Conservation (phyloP, 2,329 filamentous ascomycete species). For the Torrubiellomyces zombiae region DNA sequence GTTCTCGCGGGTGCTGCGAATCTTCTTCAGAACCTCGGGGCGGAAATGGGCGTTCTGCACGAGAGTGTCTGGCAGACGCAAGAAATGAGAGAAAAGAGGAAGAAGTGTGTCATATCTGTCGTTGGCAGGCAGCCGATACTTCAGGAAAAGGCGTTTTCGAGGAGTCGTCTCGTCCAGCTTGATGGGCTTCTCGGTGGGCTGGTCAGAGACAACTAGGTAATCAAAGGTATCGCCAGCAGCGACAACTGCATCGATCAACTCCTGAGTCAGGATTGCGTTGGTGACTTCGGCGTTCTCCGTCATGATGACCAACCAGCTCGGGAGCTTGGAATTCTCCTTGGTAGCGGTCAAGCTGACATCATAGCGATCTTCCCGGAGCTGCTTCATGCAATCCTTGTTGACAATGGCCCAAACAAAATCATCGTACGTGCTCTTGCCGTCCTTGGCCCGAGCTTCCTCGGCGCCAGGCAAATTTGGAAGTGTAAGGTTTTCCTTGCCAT, state of each 20-base stretch:
- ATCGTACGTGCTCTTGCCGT: conserved; percentile 58
- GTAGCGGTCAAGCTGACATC: conserved; percentile 85
- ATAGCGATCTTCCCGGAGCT: conserved; percentile 80
- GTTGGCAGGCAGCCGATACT: conserved; percentile 49
- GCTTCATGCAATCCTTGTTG: conserved; percentile 87
- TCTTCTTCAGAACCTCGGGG: conserved; percentile 73
- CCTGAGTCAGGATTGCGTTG: conserved; percentile 70
- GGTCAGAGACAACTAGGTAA: conserved; percentile 77
- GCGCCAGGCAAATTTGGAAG: conserved; percentile 49
- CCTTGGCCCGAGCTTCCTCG: conserved; percentile 34
- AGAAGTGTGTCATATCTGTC: conserved; percentile 49
- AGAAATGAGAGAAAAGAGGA: conserved; percentile 64
- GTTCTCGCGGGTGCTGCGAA: conserved; percentile 64
- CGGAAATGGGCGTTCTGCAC: conserved; percentile 70
- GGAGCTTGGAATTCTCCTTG: conserved; percentile 83
- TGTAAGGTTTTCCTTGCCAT: conserved; percentile 72
- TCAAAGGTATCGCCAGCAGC: conserved; percentile 65
- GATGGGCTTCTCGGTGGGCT: conserved; percentile 70
- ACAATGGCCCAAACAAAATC: conserved; percentile 90
- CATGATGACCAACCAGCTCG: conserved; percentile 85
- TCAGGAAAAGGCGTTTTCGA: conserved; percentile 75
- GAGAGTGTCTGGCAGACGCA: conserved; percentile 72
- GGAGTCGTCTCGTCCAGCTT: conserved; percentile 71
- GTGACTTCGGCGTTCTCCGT: conserved; percentile 93
- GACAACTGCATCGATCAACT: conserved; percentile 65